These are phyloP conservation scores for Inga laurina DNA, from an alignment of 306 rosid species.

Conservation along the genomic window DNA sequence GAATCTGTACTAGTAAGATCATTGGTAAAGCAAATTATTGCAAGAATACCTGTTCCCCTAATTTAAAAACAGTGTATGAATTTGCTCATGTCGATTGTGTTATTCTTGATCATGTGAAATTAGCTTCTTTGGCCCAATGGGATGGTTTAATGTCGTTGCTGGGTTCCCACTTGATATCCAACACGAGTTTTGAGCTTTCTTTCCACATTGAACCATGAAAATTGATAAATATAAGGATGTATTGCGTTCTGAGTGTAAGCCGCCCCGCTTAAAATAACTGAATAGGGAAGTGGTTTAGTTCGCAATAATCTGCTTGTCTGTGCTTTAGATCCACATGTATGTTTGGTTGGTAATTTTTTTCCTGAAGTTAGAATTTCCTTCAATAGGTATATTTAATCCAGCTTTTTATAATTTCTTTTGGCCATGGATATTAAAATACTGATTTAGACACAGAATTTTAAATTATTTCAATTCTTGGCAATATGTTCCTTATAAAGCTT, in stretches of 20 bases:
- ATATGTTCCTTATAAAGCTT: neutral
- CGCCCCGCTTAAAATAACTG: neutral
- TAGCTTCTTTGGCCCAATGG: neutral
- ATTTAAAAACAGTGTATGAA: neutral
- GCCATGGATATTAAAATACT: too few species aligned
- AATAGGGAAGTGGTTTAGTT: neutral
- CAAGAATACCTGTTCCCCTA: neutral
- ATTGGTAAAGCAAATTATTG: too few species aligned
- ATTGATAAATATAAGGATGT: too few species aligned
- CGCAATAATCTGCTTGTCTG: neutral
- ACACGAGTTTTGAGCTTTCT: constrained; percentile 10
- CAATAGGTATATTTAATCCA: neutral
- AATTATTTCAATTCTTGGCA: neutral
- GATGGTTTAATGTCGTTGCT: neutral
- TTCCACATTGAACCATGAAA: too few species aligned
- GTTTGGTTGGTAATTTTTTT: neutral
- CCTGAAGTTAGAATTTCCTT: neutral
- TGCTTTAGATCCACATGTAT: neutral
- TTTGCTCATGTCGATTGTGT: too few species aligned
- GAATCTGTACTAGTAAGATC: too few species aligned
- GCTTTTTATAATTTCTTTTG: neutral
- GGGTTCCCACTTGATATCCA: neutral
- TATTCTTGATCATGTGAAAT: neutral
- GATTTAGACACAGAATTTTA: neutral
- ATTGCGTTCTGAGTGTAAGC: neutral